Evolutionary conservation across 306 rosid genomes (phyloP).

Genomic region (Medicago arabica): DNA sequence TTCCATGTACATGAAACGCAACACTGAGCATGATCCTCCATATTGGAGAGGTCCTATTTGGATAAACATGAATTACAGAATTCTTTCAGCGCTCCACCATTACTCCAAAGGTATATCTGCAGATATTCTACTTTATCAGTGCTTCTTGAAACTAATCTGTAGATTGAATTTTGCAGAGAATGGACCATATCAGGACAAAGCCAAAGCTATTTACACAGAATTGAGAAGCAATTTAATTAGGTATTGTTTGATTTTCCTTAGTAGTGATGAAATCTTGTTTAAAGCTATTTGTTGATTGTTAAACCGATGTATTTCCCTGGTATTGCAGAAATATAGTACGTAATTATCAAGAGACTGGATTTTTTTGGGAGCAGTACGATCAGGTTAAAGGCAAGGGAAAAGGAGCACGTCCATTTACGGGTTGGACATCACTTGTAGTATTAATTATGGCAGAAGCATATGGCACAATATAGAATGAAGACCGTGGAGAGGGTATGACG

Average conservation of each 20-base stretch:
- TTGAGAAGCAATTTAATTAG: conserved; percentile 82
- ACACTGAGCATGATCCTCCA: conserved; percentile 94
- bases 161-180: conserved; percentile 55
- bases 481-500: conserved; percentile 14
- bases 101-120: conserved; percentile 79
- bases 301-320: background rate
- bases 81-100: conserved; percentile 88
- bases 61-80: conserved; percentile 80
- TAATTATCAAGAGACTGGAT: conserved; percentile 73
- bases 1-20: conserved; percentile 87
- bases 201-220: conserved; percentile 68
- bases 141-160: conserved; percentile 34
- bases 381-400: conserved; percentile 85
- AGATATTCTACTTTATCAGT: background rate
- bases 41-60: conserved; percentile 97
- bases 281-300: background rate
- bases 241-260: conserved; percentile 47
- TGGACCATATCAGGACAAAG: conserved; percentile 78
- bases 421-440: conserved; percentile 91
- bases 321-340: conserved; percentile 59
- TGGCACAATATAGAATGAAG: conserved; percentile 49
- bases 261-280: background rate
- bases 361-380: conserved; percentile 90
- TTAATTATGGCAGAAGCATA: conserved; percentile 85
- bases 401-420: conserved; percentile 84